Evolutionary conservation across 2,329 filamentous ascomycete species (phyloP).

Genomic region (Phymatotrichopsis omnivora): DNA sequence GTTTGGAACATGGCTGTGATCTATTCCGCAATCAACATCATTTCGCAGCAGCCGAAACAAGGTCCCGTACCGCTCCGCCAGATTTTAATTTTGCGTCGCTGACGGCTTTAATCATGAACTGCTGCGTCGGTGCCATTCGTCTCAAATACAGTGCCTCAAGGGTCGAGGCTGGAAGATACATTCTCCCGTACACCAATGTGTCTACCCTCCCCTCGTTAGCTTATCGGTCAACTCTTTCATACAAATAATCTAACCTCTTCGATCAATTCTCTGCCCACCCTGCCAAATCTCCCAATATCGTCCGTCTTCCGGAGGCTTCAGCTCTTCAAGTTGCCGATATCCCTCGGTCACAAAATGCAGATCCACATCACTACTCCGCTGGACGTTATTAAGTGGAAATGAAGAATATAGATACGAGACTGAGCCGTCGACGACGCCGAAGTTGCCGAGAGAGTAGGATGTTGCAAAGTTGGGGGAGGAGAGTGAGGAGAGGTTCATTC

Average conservation of each 20-base stretch:
- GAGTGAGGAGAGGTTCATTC: slow-evolving; percentile 80
- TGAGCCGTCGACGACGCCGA: slow-evolving; percentile 91
- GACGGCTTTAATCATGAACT: slow-evolving; percentile 70
- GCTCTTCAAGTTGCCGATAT: slow-evolving; percentile 66
- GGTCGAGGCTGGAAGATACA: slow-evolving; percentile 74
- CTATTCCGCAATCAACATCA: slow-evolving; percentile 6
- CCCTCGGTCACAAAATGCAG: slow-evolving; percentile 64
- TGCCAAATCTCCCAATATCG: slow-evolving; percentile 48
- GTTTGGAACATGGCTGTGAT: slow-evolving; percentile 44
- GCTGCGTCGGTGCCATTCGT: slow-evolving; percentile 63
- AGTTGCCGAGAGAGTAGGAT: slow-evolving; percentile 79
- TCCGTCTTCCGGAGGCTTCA: slow-evolving; percentile 44
- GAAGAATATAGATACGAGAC: slow-evolving; percentile 94
- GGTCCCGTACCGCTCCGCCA: slow-evolving; percentile 57
- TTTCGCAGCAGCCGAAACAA: not conserved
- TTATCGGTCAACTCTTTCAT: not conserved
- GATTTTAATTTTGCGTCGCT: slow-evolving; percentile 61
- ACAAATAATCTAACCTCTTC: slow-evolving; percentile 36
- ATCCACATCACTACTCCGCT: slow-evolving; percentile 63
- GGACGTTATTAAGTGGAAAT: slow-evolving; percentile 56
- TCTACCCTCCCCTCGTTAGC: slow-evolving; percentile 34
- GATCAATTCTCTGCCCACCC: slow-evolving; percentile 41
- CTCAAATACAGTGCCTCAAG: slow-evolving; percentile 78
- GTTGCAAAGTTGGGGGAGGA: slow-evolving; percentile 89
- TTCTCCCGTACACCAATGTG: slow-evolving; percentile 61